Conservation (phyloP, 2,329 filamentous ascomycete genomes). For the Cladobotryum protrusum region DNA sequence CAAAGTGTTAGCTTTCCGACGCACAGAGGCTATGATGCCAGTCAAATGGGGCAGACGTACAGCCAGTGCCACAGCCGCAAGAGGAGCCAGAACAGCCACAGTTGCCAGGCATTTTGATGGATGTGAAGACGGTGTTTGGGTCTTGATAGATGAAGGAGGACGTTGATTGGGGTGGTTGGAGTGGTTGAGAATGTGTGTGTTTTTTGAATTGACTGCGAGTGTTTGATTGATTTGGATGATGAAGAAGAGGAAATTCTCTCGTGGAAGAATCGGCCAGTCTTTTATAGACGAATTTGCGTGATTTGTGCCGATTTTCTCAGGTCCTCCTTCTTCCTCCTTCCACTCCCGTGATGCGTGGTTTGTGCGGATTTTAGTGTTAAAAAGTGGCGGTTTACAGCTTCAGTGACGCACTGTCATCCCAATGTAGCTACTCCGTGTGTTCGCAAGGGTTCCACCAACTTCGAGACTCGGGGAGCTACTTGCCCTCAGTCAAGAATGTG, state of each 20-base stretch:
- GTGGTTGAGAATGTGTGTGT: not conserved
- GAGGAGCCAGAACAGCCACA: constrained; percentile 29
- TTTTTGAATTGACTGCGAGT: not conserved
- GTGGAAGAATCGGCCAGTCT: not conserved
- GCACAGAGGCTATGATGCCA: not conserved
- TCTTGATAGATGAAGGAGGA: not conserved
- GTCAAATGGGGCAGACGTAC: constrained; percentile 18
- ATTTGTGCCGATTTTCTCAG: constrained; percentile 1
- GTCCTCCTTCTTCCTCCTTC: not conserved
- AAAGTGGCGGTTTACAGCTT: too few species aligned
- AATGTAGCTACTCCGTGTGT: too few species aligned
- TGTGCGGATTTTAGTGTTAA: constrained; percentile 8
- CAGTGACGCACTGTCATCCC: too few species aligned
- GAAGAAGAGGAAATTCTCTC: not conserved
- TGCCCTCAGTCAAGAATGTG: too few species aligned
- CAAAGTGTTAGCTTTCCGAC: constrained; percentile 12
- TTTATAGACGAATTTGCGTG: constrained; percentile 8
- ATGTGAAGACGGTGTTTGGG: constrained; percentile 6
- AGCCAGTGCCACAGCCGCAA: constrained; percentile 33
- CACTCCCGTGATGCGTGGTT: constrained; percentile 9
- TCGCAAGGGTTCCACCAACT: too few species aligned
- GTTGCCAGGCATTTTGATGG: constrained; percentile 30
- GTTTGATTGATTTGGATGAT: not conserved
- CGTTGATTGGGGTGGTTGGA: not conserved
- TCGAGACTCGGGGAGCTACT: too few species aligned